phyloP scores from a whole-genome alignment of 805 yeast species.

The Pichia insulana region DNA sequence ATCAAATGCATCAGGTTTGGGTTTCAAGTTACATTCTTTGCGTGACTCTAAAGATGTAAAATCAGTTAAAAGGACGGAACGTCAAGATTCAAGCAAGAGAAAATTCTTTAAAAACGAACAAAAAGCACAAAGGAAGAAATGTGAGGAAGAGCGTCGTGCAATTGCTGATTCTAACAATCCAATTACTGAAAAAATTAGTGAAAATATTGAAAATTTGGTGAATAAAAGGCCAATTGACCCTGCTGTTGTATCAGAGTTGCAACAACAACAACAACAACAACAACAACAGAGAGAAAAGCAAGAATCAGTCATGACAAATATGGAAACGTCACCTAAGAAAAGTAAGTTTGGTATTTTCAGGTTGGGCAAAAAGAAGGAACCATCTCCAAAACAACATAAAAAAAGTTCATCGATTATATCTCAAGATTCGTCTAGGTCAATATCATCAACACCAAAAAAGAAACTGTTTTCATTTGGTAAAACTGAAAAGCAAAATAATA shows the following conservation, averaged over 20 bases:
- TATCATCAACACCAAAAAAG: background rate
- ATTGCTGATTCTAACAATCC: constrained; percentile 9
- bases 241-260: constrained; percentile 5
- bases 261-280: background rate
- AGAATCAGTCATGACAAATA: too few relatives aligned
- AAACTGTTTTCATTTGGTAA: constrained; percentile 7
- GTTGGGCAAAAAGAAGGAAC: constrained; percentile 4
- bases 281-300: background rate
- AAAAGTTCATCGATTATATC: constrained; percentile 5
- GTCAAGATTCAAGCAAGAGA: constrained; percentile 9
- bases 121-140: constrained; percentile 17
- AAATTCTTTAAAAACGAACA: constrained; percentile 19
- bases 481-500: background rate
- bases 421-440: constrained; percentile 2
- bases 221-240: constrained; percentile 8
- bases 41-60: constrained; percentile 15
- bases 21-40: constrained; percentile 25
- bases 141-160: constrained; percentile 20
- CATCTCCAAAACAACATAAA: background rate
- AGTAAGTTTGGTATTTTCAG: constrained; percentile 5
- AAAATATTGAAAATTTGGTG: constrained; percentile 13
- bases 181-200: background rate
- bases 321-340: background rate
- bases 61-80: constrained; percentile 7
- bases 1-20: constrained; percentile 24